Base-by-base conservation (phyloP, 805 yeast genomes). In the Kodamaea lidongshanica region DNA sequence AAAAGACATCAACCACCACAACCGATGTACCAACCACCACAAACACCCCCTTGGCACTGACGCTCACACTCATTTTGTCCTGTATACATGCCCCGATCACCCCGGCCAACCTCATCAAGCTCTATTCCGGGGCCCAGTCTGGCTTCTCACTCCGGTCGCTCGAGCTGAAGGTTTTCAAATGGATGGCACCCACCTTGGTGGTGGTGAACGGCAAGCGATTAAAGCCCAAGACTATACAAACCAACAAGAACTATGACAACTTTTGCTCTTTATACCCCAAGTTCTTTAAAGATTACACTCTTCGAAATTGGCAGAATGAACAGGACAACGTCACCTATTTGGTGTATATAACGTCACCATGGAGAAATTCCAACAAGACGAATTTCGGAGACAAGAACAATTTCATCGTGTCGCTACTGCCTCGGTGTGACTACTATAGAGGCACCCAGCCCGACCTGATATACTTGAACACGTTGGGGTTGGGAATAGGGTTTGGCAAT, bases 81-180 rank as follows among this genome's bases (percentile, higher is more conserved):
- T 34, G 30, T 11, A 13, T 42, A 1, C 41, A 44, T 5, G 38
- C 50, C 1, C 61, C 61, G 1, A 45, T 60, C 16, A 40, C 74
- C 0, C 60, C 58, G 13, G 57, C 70, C 4, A 67, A 71, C 24
- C 47, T 82, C 31, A 63, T 74, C 25, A 75, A 74, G 42, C 65
- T 88, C 7, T 88, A 79, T 44, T 63, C 69, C 6, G 96, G 94
- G 0, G 60, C 85, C 7, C 79, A 74, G 27, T 65, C 77, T 3
- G 97, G 97, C 2, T 89, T 83, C 50, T 84, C 95, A 0, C 84
- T 88, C 70, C 61, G 94, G 17, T 80, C 95, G 0, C 70, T 89
- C 35, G 95, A 88, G 54, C 71, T 79, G 33, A 84, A 79, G 39
- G 81, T 80, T 0, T 75, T 85, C 61, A 85, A 87, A 44, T 89